Conservation (phyloP, 2,329 filamentous ascomycete species). For the Pestalotiopsis sp. region DNA sequence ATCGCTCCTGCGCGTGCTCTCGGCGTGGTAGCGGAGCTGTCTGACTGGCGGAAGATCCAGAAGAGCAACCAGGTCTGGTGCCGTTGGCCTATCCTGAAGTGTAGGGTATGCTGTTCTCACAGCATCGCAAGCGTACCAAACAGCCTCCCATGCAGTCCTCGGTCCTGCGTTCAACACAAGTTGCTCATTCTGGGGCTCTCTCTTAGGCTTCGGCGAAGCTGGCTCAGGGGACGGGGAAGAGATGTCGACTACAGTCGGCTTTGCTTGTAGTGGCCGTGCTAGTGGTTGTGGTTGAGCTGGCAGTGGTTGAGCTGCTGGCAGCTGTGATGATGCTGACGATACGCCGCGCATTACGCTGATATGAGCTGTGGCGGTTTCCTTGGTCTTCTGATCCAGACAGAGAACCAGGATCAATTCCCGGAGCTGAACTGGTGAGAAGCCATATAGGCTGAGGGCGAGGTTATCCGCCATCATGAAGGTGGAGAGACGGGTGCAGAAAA, state of each 20-base stretch:
- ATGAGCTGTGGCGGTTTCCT: neutral
- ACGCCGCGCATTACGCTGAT: neutral
- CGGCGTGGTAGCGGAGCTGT: neutral
- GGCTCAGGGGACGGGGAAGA: no score
- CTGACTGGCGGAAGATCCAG: neutral
- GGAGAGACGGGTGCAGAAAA: no score
- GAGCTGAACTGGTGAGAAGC: neutral
- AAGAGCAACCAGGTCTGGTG: neutral
- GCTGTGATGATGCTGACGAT: neutral
- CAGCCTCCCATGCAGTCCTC: neutral
- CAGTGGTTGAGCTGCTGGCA: no score
- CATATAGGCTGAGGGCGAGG: neutral
- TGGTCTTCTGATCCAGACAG: neutral
- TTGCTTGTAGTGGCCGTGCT: no score
- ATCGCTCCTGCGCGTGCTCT: no score
- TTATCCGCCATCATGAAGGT: neutral
- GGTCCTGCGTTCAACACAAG: neutral
- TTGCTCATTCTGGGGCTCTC: no score
- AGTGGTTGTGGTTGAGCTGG: no score
- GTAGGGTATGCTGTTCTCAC: neutral
- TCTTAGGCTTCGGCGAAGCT: no score
- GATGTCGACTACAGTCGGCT: no score
- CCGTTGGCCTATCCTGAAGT: neutral
- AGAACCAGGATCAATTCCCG: neutral
- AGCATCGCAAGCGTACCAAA: neutral